phyloP scores from a whole-genome alignment of 1,284 basidiomycete genomes.

The Pseudozyma sp. region DNA sequence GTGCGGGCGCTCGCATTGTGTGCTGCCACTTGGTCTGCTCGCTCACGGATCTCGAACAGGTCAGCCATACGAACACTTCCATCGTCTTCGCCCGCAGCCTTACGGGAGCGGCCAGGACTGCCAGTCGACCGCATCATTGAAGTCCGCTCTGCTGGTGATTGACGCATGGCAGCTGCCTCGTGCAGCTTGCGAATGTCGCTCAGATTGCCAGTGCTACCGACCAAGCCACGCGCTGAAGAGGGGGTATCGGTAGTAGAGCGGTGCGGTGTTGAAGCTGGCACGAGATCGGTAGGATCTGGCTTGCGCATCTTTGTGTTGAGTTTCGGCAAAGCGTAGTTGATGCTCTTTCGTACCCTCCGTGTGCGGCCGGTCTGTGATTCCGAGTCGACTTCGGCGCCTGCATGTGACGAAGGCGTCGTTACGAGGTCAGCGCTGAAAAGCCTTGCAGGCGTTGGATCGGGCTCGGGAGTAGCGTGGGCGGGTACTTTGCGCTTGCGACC shows the following conservation, averaged over 20 bases:
- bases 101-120: conserved; percentile 4
- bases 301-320: conserved; percentile 69
- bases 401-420: not conserved
- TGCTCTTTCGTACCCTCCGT: conserved; percentile 58
- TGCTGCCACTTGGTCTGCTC: conserved; percentile 1
- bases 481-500: conserved; percentile 42
- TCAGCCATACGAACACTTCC: conserved; percentile 29
- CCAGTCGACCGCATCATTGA: conserved; percentile 19
- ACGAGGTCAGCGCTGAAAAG: conserved; percentile 20
- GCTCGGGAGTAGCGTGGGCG: conserved; percentile 15
- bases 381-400: not conserved
- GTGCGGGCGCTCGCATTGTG: not conserved
- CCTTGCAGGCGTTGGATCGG: conserved; percentile 21
- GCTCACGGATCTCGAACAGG: conserved; percentile 37
- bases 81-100: conserved; percentile 10
- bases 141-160: conserved; percentile 31
- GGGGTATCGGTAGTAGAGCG: conserved; percentile 23
- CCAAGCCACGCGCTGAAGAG: conserved; percentile 23
- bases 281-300: conserved; percentile 57
- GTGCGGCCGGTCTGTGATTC: conserved; percentile 35
- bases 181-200: conserved; percentile 56
- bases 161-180: conserved; percentile 38
- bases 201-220: conserved; percentile 54
- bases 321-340: conserved; percentile 68
- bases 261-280: conserved; percentile 42